Evolutionary conservation across 1,284 basidiomycete genomes (phyloP).

Genomic region (Amylostereum areolatum): DNA sequence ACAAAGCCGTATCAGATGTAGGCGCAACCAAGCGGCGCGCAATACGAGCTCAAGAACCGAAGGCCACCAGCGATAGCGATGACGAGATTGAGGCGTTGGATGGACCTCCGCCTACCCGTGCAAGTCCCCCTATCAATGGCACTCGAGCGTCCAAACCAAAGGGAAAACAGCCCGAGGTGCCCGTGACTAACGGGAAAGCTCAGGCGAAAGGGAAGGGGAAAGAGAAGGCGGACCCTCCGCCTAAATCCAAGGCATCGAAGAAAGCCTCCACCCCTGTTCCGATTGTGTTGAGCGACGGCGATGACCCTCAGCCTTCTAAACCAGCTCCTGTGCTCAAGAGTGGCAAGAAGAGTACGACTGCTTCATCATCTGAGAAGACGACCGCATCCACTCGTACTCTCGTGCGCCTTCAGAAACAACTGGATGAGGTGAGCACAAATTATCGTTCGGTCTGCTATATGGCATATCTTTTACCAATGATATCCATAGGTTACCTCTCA

Average conservation of each 20-base stretch:
- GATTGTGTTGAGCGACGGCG: slow-evolving; percentile 9
- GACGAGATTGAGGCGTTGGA: slow-evolving; percentile 12
- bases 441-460: not conserved
- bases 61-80: slow-evolving; percentile 12
- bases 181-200: slow-evolving; percentile 13
- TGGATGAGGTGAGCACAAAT: slow-evolving; percentile 15
- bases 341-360: slow-evolving; percentile 3
- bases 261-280: slow-evolving; percentile 1
- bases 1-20: not conserved
- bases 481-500: slow-evolving; percentile 25
- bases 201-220: slow-evolving; percentile 20
- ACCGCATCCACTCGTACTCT: slow-evolving; percentile 12
- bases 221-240: slow-evolving; percentile 13
- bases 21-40: not conserved
- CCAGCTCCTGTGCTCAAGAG: slow-evolving; percentile 6
- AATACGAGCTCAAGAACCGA: not conserved
- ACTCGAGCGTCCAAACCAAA: slow-evolving; percentile 9
- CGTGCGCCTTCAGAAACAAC: slow-evolving; percentile 16
- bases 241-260: not conserved
- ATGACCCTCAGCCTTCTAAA: slow-evolving; percentile 9
- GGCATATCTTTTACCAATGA: not conserved
- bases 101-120: slow-evolving; percentile 2
- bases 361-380: slow-evolving; percentile 8
- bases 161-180: slow-evolving; percentile 6
- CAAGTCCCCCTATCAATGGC: not conserved